Percentiles rank a stretch among this genome's conserved stretches.
Conservation (phyloP, 2,329 filamentous ascomycete species). For the Cercospora citrullina region DNA sequence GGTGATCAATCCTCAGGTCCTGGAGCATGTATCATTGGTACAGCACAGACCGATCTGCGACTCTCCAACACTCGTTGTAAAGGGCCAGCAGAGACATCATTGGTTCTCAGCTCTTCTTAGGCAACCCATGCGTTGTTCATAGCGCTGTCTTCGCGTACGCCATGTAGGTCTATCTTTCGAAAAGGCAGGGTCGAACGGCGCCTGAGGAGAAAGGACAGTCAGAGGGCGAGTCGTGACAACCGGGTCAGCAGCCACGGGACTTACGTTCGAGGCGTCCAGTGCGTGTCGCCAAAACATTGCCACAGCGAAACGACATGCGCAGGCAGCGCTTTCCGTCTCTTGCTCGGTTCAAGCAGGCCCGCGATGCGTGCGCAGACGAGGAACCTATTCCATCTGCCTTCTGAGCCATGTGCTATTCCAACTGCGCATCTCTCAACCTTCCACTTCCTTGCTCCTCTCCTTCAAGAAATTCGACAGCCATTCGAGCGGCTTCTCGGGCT, state of each 20-base stretch:
- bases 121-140: not conserved
- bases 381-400: not conserved
- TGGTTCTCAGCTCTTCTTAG: not conserved
- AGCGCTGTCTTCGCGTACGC: not conserved
- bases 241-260: not conserved
- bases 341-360: not conserved
- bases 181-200: not conserved
- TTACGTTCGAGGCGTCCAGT: not conserved
- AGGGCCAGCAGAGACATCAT: not conserved
- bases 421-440: slow-evolving; percentile 37
- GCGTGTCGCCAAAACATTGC: not conserved
- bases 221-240: not conserved
- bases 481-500: slow-evolving; percentile 54
- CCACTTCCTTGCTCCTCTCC: slow-evolving; percentile 50
- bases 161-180: not conserved
- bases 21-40: not conserved
- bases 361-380: not conserved
- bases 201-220: not conserved
- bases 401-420: not conserved
- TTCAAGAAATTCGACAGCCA: slow-evolving; percentile 52
- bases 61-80: not conserved
- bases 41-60: not conserved
- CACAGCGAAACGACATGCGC: not conserved
- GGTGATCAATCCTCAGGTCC: not conserved
- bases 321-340: not conserved